Conservation (phyloP, 352 stramenopile genomes). For the Elongisporangium senticosum region DNA sequence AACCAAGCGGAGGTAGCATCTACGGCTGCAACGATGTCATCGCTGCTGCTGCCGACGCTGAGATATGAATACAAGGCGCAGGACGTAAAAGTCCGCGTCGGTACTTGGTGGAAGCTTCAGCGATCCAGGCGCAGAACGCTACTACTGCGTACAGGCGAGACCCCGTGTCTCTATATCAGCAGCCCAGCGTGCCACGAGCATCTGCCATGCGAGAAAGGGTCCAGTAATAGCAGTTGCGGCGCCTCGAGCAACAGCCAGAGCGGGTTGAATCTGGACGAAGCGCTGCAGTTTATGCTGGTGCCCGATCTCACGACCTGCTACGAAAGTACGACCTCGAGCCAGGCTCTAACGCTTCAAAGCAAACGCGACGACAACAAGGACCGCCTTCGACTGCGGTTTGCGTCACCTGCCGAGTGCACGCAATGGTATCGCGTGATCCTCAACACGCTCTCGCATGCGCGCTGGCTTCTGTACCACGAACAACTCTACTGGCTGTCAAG, state of each 20-base stretch:
- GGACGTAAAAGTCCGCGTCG: constrained; percentile 34
- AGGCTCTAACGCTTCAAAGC: background rate
- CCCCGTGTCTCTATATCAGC: constrained; percentile 15
- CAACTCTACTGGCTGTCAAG: background rate
- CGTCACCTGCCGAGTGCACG: background rate
- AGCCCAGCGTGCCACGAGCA: background rate
- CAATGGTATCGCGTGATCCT: background rate
- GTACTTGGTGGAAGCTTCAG: constrained; percentile 40
- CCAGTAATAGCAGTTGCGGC: background rate
- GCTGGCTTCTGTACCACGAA: background rate
- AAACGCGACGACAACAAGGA: background rate
- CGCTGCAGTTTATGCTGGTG: background rate
- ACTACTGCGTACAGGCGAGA: constrained; percentile 23
- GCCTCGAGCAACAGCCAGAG: background rate
- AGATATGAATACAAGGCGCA: constrained; percentile 43
- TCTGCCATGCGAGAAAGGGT: background rate
- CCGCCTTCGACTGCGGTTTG: background rate
- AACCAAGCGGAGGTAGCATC: constrained; percentile 1
- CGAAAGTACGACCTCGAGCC: background rate
- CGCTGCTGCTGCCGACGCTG: constrained; percentile 34
- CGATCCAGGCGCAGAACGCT: constrained; percentile 38
- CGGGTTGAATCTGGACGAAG: background rate
- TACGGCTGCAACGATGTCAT: background rate
- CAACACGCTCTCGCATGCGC: background rate
- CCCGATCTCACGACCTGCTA: background rate